Evolutionary conservation across 176 grass and related monocot genomes (phyloP), one percentile per base, ranked within the genome.

Genomic region (Echinochloa phyllopogon): DNA sequence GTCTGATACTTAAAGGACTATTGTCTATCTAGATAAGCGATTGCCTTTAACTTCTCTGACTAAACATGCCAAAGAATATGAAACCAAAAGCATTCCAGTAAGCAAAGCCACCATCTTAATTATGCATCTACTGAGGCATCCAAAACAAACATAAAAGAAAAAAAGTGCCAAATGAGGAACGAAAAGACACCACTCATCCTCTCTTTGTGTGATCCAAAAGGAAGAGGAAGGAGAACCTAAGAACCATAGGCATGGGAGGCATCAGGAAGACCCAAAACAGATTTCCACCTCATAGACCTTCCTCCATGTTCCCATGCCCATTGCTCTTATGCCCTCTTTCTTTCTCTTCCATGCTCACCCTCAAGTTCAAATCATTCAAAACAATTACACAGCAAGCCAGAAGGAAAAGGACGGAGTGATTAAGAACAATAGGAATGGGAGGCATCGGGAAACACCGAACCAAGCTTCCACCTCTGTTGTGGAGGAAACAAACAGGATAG

Each of bases 401-500:
- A 84, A 72, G 82, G 76, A 70, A 90, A 74, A 74, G 72, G 67
- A 83, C 67, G 78, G 38, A 83, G 23, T 23, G 68, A 60, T 42
- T 56, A 85, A 89, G 76, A 67, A 69, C 82, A 20, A 49, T 88
- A 88, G 67, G 87, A 84, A 88, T 85, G 76, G 75, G 82, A 85
- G 50, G 70, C 82, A 85, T 67, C 15, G 41, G 81, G 80, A 86
- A 83, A 88, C 36, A 70, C 64, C 13, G 4, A 51, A 83, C 65
- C 49, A 21, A 57, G 69, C 61, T 66, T 64, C 66, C 86, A 78
- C 80, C 37, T 64, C 13, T 6, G 36, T 55, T 51, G 51, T 25
- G 74, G 56, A 53, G 74, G 48, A 78, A 83, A 53, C 43, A 53
- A 65, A 20, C 1, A 43, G 53, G 9, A 33, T 72, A 65, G 69